Percentiles rank a stretch among this genome's conserved stretches.
These are phyloP conservation scores for Trichoderma koningiopsis DNA, from an alignment of 2,329 filamentous ascomycete genomes.

Conservation along the genomic window DNA sequence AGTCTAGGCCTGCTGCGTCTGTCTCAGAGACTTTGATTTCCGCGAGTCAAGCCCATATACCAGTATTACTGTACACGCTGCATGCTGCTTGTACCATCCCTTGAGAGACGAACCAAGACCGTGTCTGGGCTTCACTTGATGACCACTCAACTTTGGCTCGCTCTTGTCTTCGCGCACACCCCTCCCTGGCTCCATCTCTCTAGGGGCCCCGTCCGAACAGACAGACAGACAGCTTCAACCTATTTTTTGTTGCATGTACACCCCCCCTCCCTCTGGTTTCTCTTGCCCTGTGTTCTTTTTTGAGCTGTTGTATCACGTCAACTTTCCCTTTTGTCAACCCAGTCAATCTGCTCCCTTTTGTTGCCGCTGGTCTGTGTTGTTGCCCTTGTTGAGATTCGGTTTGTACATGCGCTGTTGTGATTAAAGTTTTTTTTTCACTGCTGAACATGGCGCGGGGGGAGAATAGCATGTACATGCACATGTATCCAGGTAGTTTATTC, in stretches of 20 bases:
- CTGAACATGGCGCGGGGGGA: neutral
- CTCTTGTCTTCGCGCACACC: constrained; percentile 1
- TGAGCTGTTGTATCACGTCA: neutral
- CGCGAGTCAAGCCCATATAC: constrained; percentile 14
- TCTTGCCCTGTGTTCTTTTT: neutral
- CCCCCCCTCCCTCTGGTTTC: neutral
- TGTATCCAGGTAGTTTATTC: neutral
- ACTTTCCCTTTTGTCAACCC: neutral
- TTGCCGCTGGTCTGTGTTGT: neutral
- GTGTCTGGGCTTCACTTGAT: constrained; percentile 18
- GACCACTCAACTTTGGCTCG: neutral
- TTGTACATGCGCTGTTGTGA: neutral
- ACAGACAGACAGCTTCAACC: neutral
- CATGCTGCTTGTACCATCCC: constrained; percentile 7
- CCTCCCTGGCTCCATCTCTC: neutral
- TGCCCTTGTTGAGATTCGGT: neutral
- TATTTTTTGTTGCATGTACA: neutral
- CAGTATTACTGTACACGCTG: too few species aligned
- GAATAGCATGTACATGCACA: too few species aligned
- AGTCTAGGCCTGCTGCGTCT: neutral
- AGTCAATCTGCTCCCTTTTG: neutral
- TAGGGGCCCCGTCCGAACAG: neutral
- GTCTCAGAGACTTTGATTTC: neutral
- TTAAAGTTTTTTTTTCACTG: neutral
- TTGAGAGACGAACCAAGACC: constrained; percentile 16